Evolutionary conservation across 495 filamentous ascomycete species (phyloP), one percentile per base, ranked within the genome.

Genomic region (Filosporella fistucella): DNA sequence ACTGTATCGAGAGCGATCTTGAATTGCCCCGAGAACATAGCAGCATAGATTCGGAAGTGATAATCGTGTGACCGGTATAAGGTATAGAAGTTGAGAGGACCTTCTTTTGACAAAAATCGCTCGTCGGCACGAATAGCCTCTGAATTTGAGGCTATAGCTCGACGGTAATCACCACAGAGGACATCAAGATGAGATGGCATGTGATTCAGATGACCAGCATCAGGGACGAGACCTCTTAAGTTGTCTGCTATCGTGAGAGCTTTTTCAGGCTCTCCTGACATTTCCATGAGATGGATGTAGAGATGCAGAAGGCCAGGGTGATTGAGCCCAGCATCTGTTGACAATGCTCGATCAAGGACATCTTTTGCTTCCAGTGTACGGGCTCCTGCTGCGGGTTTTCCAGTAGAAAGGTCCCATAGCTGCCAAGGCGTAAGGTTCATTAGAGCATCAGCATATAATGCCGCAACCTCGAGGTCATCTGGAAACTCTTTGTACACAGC

Each of bases 271-370:
- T 69, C 70, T 0, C 60, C 51, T 2, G 81, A 86, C 82, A 86
- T 86, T 56, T 88, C 83, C 77, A 85, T 84, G 12, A 85, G 67
- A 55, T 88, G 84, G 44, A 86, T 85, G 49, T 86, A 86, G 2
- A 85, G 61, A 56, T 88, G 84, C 18, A 88, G 57, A 2, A 88
- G 60, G 2, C 82, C 84, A 0, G 84, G 81, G 48, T 86, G 79
- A 9, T 50, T 38, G 2, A 65, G 55, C n/a, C 66, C 66, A 4
- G 64, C 68, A 6, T 69, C 57, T 5, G 56, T 57, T 2, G 62
- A 44, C 32, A 88, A 59, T 1, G 68, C 74, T 4, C 52, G 57
- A 26, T 86, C 78, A 16, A 88, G 64, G 1, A 78, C 68, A 0
- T 30, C 42, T 44, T 79, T 81, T 1, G 69, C 70, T 33, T 86